A percentile compares a stretch with the other conserved stretches of the same genome.
These are phyloP conservation scores for Lachancea meyersii DNA, from an alignment of 805 yeast species.

Conservation along the genomic window DNA sequence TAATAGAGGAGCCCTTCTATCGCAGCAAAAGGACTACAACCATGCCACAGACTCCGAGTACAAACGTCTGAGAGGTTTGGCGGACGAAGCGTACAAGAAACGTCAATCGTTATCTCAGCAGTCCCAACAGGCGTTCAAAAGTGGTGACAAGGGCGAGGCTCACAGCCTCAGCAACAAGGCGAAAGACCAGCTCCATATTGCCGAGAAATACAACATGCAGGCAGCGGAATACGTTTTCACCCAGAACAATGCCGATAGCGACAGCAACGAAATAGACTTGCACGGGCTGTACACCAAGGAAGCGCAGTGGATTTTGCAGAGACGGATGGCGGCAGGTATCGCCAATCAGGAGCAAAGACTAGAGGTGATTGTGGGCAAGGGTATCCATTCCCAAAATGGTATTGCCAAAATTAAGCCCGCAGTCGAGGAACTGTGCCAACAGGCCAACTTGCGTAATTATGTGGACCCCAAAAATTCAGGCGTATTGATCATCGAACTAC, in stretches of 20 bases:
- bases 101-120: conserved; percentile 50
- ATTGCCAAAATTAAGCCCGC: conserved; percentile 89
- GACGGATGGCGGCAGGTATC: conserved; percentile 62
- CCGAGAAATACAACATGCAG: conserved; percentile 62
- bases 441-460: conserved; percentile 53
- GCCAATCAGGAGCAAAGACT: conserved; percentile 52
- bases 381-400: conserved; percentile 74
- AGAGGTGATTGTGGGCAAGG: conserved; percentile 89
- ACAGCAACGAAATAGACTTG: conserved; percentile 78
- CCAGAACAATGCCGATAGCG: conserved; percentile 84
- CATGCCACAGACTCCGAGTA: conserved; percentile 67
- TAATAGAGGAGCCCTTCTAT: conserved; percentile 14
- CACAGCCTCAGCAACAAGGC: conserved; percentile 65
- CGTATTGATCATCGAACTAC: conserved; percentile 64
- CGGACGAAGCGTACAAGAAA: conserved; percentile 58
- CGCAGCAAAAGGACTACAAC: conserved; percentile 48
- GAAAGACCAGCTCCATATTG: conserved; percentile 50
- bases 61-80: conserved; percentile 54
- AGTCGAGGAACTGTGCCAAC: conserved; percentile 66
- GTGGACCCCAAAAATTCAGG: conserved; percentile 74
- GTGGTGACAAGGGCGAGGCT: conserved; percentile 70
- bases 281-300: conserved; percentile 91
- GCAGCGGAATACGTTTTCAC: conserved; percentile 89
- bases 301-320: conserved; percentile 70
- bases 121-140: conserved; percentile 71